Percentiles rank a stretch among this genome's conserved stretches.
Evolutionary conservation across 2,329 filamentous ascomycete genomes (phyloP).

Genomic region (Scopulariopsis brevicaulis): DNA sequence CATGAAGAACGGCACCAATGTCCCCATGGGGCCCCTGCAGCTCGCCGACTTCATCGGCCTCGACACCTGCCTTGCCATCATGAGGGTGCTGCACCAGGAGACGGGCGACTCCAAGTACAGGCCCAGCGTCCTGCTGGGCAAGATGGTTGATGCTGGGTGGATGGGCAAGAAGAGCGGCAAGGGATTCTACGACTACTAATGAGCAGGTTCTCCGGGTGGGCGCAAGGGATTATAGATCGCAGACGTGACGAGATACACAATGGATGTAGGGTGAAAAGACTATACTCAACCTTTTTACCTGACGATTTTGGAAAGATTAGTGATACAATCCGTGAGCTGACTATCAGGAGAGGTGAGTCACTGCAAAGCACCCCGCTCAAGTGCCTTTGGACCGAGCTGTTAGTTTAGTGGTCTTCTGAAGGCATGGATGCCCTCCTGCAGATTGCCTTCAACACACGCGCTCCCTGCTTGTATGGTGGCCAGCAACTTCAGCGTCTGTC

Average conservation of each 20-base stretch:
- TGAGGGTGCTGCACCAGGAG: conserved; percentile 87
- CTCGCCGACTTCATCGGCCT: conserved; percentile 95
- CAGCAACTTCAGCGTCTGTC: background rate
- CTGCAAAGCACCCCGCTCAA: background rate
- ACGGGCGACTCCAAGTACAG: conserved; percentile 94
- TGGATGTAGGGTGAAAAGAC: background rate
- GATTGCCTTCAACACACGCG: background rate
- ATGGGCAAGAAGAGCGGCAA: conserved; percentile 94
- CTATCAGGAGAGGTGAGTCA: background rate
- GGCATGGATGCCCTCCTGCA: background rate
- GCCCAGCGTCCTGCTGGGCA: conserved; percentile 73
- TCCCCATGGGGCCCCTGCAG: conserved; percentile 92
- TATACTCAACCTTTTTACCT: background rate
- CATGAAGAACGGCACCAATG: conserved; percentile 99
- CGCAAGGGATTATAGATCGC: background rate
- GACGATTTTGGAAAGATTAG: too few species aligned
- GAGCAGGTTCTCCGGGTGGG: background rate
- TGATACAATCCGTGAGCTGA: too few species aligned
- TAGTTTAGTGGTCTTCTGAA: background rate
- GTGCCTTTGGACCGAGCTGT: background rate
- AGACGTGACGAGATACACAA: background rate
- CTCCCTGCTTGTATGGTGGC: background rate
- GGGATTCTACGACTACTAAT: conserved; percentile 76
- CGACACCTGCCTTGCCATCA: conserved; percentile 92
- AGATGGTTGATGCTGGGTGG: conserved; percentile 98